A percentile compares a stretch with the other conserved stretches of the same genome.
phyloP scores from a whole-genome alignment of 1,284 basidiomycete genomes.

The Ceratobasidium sp. region DNA sequence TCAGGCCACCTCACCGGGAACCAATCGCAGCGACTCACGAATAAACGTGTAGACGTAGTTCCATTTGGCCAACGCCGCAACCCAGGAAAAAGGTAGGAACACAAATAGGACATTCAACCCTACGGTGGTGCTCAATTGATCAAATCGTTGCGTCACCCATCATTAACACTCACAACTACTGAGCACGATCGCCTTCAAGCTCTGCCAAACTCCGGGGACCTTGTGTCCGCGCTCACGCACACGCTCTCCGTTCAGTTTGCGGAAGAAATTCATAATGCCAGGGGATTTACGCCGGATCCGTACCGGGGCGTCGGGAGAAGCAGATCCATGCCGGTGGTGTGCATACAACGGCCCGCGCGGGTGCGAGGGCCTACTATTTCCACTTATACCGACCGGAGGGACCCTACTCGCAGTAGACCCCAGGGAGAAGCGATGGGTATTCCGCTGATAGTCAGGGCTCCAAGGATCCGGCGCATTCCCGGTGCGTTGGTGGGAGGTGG shows the following conservation, averaged over 20 bases:
- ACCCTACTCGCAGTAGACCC: neutral
- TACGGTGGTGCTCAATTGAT: conserved; percentile 45
- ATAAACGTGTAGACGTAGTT: conserved; percentile 47
- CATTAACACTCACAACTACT: conserved; percentile 22
- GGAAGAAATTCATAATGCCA: conserved; percentile 13
- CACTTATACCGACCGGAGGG: neutral
- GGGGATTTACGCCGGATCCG: conserved; percentile 17
- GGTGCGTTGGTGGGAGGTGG: neutral
- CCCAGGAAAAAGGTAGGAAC: conserved; percentile 69
- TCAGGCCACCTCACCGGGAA: conserved; percentile 53
- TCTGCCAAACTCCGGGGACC: conserved; percentile 35
- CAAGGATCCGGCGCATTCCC: conserved; percentile 25
- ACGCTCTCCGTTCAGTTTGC: conserved; percentile 9
- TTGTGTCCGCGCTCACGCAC: conserved; percentile 30
- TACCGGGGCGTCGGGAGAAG: neutral
- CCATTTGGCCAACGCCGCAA: conserved; percentile 54
- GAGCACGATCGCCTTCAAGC: conserved; percentile 41
- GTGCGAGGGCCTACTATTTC: neutral
- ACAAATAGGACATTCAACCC: conserved; percentile 68
- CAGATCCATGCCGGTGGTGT: conserved; percentile 16
- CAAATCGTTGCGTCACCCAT: neutral
- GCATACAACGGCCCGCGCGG: conserved; percentile 6
- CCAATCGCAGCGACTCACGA: conserved; percentile 42
- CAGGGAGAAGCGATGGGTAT: neutral
- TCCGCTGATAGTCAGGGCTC: conserved; percentile 28